A percentile compares a stretch with the other conserved stretches of the same genome.
Evolutionary conservation across 2,329 filamentous ascomycete species (phyloP).

Genomic region (Penicillium aurantiogriseum): DNA sequence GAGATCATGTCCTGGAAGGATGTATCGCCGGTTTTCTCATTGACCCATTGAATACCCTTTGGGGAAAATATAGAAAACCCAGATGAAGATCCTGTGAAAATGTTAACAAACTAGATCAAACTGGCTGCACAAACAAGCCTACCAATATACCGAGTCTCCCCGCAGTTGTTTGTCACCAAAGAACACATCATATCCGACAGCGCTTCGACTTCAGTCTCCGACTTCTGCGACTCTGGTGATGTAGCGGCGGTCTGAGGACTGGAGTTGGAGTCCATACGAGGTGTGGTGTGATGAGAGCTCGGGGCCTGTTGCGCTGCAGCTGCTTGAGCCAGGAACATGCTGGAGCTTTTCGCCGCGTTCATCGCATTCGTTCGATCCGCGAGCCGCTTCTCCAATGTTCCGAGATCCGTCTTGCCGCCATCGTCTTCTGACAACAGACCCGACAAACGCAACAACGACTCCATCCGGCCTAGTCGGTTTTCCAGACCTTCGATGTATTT

Average conservation of each 20-base stretch:
- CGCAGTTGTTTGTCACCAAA: slow-evolving; percentile 87
- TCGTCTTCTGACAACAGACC: slow-evolving; percentile 85
- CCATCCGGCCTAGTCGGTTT: slow-evolving; percentile 93
- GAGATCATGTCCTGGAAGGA: slow-evolving; percentile 96
- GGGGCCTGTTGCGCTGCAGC: slow-evolving; percentile 32
- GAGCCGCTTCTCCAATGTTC: slow-evolving; percentile 76
- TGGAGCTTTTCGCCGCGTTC: slow-evolving; percentile 39
- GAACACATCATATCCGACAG: slow-evolving; percentile 99
- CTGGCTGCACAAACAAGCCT: slow-evolving; percentile 29
- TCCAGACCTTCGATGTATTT: slow-evolving; percentile 98
- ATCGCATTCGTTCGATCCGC: slow-evolving; percentile 50
- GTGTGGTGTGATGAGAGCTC: slow-evolving; percentile 46
- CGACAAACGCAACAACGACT: slow-evolving; percentile 81
- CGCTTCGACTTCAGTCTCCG: slow-evolving; percentile 73
- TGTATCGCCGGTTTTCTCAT: slow-evolving; percentile 91
- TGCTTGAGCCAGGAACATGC: slow-evolving; percentile 26
- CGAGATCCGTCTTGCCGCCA: slow-evolving; percentile 79
- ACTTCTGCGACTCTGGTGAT: slow-evolving; percentile 54
- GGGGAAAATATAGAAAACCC: slow-evolving; percentile 99
- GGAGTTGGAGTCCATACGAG: slow-evolving; percentile 46
- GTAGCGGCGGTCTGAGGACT: slow-evolving; percentile 53
- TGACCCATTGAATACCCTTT: slow-evolving; percentile 97
- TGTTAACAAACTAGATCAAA: background rate
- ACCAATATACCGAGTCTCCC: slow-evolving; percentile 96
- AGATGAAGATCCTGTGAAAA: slow-evolving; percentile 74